Percentiles rank a stretch among this genome's conserved stretches.
phyloP scores from a whole-genome alignment of 768 basidiomycete species.

The Rhizopogon sp. region DNA sequence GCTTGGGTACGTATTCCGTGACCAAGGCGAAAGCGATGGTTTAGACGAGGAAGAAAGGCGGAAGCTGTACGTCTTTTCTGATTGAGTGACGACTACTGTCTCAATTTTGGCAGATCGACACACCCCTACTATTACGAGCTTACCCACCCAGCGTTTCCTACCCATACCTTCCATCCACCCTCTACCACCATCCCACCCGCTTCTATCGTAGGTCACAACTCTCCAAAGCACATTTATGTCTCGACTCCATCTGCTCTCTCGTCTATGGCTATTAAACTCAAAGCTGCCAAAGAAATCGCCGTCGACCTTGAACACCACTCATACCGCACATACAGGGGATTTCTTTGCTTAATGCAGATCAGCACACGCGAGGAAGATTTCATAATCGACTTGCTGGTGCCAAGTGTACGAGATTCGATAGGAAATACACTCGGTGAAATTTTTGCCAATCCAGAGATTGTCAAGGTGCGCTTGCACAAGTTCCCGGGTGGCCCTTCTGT shows the following conservation, averaged over 20 bases:
- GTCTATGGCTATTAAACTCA: constrained; percentile 64
- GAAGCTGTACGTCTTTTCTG: constrained; percentile 8
- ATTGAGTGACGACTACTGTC: background rate
- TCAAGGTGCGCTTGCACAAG: constrained; percentile 57
- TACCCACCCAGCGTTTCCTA: constrained; percentile 63
- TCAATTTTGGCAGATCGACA: constrained; percentile 21
- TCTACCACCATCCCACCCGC: constrained; percentile 46
- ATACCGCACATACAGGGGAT: constrained; percentile 78
- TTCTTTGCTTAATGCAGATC: constrained; percentile 91
- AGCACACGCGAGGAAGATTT: constrained; percentile 82
- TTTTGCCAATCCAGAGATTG: constrained; percentile 76
- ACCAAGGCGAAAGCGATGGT: constrained; percentile 21
- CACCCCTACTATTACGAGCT: constrained; percentile 92
- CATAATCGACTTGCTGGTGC: constrained; percentile 74
- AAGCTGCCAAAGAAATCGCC: constrained; percentile 70
- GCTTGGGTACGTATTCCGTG: constrained; percentile 54
- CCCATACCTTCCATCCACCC: constrained; percentile 53
- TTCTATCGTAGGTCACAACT: constrained; percentile 42
- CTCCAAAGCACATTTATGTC: constrained; percentile 63
- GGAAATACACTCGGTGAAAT: constrained; percentile 66
- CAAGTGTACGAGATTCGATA: constrained; percentile 62
- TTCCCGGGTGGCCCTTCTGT: background rate
- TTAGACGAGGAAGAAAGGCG: constrained; percentile 14
- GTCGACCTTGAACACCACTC: constrained; percentile 95
- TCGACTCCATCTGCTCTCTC: constrained; percentile 51